Evolutionary conservation across 2,329 filamentous ascomycete genomes (phyloP).

Genomic region (Xylaria sp.): DNA sequence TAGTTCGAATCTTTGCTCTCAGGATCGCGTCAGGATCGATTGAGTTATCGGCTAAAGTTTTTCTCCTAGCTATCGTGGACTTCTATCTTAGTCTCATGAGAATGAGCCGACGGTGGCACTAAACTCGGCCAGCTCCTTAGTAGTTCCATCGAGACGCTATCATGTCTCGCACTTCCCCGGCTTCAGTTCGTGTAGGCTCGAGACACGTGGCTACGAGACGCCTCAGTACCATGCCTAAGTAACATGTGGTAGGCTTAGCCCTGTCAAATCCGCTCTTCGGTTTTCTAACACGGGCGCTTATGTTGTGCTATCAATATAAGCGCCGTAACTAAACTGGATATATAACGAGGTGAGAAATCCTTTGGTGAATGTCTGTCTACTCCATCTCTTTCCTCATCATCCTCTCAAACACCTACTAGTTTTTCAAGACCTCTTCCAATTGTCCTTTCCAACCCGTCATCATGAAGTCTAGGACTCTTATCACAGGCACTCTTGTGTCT

Average conservation of each 20-base stretch:
- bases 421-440: background rate
- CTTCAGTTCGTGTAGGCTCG: background rate
- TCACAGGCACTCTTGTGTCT: conserved; percentile 29
- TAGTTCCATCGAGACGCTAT: background rate
- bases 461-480: conserved; percentile 27
- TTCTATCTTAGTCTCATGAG: background rate
- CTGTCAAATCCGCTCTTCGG: background rate
- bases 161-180: background rate
- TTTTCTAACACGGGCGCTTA: background rate
- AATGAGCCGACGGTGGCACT: background rate
- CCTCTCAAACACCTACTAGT: background rate
- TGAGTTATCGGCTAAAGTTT: background rate
- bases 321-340: too few relatives aligned
- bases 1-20: too few relatives aligned
- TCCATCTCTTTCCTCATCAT: conserved; percentile 2
- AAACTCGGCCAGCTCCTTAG: background rate
- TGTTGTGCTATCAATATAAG: background rate
- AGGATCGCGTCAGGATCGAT: background rate
- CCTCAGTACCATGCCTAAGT: background rate
- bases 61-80: background rate
- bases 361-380: background rate
- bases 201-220: conserved; percentile 18
- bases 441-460: background rate
- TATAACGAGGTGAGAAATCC: conserved; percentile 11
- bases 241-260: background rate